These are phyloP conservation scores for Zygotorulaspora danielsina DNA, from an alignment of 805 yeast genomes.

Conservation along the genomic window DNA sequence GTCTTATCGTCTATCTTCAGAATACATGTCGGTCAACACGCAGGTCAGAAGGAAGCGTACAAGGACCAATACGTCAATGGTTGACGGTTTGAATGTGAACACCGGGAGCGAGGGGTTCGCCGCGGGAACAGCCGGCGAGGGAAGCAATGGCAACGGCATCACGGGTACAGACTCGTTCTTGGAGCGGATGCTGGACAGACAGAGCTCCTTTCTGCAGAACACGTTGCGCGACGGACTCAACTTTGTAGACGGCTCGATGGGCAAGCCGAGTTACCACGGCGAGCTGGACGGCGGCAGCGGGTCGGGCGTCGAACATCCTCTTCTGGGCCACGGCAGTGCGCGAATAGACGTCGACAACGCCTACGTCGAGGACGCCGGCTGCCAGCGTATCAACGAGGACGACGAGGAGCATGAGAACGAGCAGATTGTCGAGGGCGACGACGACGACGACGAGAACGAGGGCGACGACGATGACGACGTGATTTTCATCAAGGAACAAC, in stretches of 20 bases:
- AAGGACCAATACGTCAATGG: conserved; percentile 8
- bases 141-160: conserved; percentile 1
- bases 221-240: conserved; percentile 20
- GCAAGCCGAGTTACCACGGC: conserved; percentile 5
- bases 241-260: conserved; percentile 5
- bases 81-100: background rate
- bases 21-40: conserved; percentile 10
- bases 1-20: too few species aligned
- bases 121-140: background rate
- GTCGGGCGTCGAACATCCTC: conserved; percentile 4
- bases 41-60: conserved; percentile 13
- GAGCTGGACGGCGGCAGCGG: conserved; percentile 4
- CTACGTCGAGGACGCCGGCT: conserved; percentile 3
- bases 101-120: background rate
- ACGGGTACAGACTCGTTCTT: conserved; percentile 16
- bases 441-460: conserved; percentile 12
- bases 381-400: conserved; percentile 6
- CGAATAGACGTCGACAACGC: conserved; percentile 6
- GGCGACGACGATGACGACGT: conserved; percentile 28
- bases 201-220: conserved; percentile 21
- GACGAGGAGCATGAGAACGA: conserved; percentile 4
- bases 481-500: conserved; percentile 32
- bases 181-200: conserved; percentile 28
- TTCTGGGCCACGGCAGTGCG: conserved; percentile 15
- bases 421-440: conserved; percentile 8